These are phyloP conservation scores for Fusarium euwallaceae DNA, from an alignment of 2,329 filamentous ascomycete genomes.

Conservation along the genomic window DNA sequence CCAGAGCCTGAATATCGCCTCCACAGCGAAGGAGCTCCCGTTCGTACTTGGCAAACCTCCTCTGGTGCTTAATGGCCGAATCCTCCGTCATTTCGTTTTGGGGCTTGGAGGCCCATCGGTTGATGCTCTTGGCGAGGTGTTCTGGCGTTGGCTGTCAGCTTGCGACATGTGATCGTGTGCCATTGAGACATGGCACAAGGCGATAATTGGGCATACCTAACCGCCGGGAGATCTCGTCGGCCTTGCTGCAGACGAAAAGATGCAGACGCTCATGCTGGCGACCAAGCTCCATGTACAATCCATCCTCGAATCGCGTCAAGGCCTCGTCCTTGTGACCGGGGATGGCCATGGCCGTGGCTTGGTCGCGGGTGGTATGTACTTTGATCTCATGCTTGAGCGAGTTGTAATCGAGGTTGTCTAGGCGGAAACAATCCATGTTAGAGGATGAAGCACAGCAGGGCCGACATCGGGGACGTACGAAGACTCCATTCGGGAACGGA, in stretches of 20 bases:
- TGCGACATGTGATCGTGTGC: slow-evolving; percentile 32
- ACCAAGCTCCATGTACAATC: slow-evolving; percentile 78
- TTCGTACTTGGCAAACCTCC: slow-evolving; percentile 67
- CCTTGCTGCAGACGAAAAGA: slow-evolving; percentile 84
- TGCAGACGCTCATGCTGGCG: slow-evolving; percentile 82
- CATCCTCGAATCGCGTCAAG: slow-evolving; percentile 75
- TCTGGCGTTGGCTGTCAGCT: slow-evolving; percentile 53
- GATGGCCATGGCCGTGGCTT: slow-evolving; percentile 78
- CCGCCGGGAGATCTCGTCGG: slow-evolving; percentile 80
- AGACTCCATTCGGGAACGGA: slow-evolving; percentile 87
- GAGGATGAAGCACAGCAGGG: neutral
- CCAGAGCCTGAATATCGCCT: slow-evolving; percentile 77
- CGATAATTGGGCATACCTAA: slow-evolving; percentile 64
- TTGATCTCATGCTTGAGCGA: slow-evolving; percentile 89
- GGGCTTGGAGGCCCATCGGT: slow-evolving; percentile 60
- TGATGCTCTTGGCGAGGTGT: slow-evolving; percentile 62
- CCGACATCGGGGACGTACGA: slow-evolving; percentile 62
- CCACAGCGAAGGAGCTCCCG: slow-evolving; percentile 69
- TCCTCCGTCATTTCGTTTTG: slow-evolving; percentile 44
- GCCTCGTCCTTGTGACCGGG: slow-evolving; percentile 75
- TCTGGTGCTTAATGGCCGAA: slow-evolving; percentile 61
- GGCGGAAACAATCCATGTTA: slow-evolving; percentile 48
- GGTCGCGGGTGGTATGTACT: slow-evolving; percentile 78
- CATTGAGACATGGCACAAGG: slow-evolving; percentile 17
- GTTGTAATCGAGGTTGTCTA: slow-evolving; percentile 91